Evolutionary conservation across 2,329 filamentous ascomycete species (phyloP).

Genomic region (Lecanicillium sp.): DNA sequence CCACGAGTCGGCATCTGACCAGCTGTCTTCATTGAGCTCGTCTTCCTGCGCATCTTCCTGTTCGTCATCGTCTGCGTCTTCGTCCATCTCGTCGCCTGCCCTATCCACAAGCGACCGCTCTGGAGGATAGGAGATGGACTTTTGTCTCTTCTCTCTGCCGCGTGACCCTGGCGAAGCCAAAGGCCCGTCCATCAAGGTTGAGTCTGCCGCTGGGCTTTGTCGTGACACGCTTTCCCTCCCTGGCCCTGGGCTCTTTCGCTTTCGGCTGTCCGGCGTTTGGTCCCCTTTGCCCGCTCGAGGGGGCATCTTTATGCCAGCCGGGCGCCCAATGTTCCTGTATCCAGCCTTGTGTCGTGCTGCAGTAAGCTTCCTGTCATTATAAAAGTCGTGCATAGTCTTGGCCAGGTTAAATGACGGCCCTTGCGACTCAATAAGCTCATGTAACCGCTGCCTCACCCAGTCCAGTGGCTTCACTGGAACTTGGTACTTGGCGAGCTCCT

Average conservation of each 20-base stretch:
- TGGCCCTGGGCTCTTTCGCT: conserved; percentile 1
- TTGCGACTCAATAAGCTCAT: conserved; percentile 36
- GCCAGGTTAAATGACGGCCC: conserved; percentile 43
- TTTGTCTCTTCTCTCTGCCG: neutral
- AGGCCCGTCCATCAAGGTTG: too few species aligned
- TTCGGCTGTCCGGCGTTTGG: conserved; percentile 2
- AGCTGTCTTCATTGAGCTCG: conserved; percentile 4
- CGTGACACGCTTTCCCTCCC: too few species aligned
- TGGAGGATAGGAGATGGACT: neutral
- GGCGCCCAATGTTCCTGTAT: conserved; percentile 50
- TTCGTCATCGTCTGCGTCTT: neutral
- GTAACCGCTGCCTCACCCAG: conserved; percentile 50
- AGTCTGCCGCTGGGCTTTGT: too few species aligned
- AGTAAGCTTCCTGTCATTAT: conserved; percentile 46
- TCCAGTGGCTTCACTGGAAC: conserved; percentile 45
- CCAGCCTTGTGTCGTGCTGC: conserved; percentile 43
- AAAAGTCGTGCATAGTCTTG: conserved; percentile 44
- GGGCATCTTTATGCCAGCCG: conserved; percentile 37
- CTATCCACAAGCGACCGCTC: too few species aligned
- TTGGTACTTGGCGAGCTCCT: conserved; percentile 45
- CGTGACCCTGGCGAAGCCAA: too few species aligned
- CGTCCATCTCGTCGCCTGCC: neutral
- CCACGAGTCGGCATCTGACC: conserved; percentile 43
- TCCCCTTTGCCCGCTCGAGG: conserved; percentile 11
- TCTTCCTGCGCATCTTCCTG: neutral